Conservation (phyloP, 495 filamentous ascomycete species). For the Lasiosphaeris hirsuta region DNA sequence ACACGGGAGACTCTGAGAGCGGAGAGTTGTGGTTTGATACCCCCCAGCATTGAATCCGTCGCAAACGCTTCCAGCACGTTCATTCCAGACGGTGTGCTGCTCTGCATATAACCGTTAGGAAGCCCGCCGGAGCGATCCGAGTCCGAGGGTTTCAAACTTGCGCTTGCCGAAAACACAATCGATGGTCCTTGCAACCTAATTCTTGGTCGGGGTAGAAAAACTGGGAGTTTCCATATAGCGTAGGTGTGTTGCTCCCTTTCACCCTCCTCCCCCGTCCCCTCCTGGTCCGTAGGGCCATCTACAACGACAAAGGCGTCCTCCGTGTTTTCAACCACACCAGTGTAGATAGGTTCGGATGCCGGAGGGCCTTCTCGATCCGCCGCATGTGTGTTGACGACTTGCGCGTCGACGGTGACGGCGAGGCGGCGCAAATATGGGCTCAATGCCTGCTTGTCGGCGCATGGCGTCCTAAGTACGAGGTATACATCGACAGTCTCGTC, state of each 20-base stretch:
- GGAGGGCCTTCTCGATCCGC: slow-evolving; percentile 44
- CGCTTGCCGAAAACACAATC: slow-evolving; percentile 72
- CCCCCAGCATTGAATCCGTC: slow-evolving; percentile 61
- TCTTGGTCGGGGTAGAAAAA: slow-evolving; percentile 73
- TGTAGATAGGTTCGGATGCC: slow-evolving; percentile 64
- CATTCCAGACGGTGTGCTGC: slow-evolving; percentile 67
- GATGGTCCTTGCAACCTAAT: slow-evolving; percentile 75
- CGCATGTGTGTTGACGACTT: slow-evolving; percentile 59
- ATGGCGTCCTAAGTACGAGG: slow-evolving; percentile 66
- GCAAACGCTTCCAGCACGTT: slow-evolving; percentile 80
- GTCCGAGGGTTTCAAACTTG: slow-evolving; percentile 59
- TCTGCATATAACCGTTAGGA: slow-evolving; percentile 71
- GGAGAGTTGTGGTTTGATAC: slow-evolving; percentile 71
- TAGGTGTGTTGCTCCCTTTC: slow-evolving; percentile 52
- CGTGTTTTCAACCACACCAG: slow-evolving; percentile 54
- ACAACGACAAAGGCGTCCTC: slow-evolving; percentile 62
- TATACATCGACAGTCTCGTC: slow-evolving; percentile 77
- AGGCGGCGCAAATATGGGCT: slow-evolving; percentile 60
- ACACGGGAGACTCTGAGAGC: slow-evolving; percentile 76
- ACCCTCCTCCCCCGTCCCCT: slow-evolving; percentile 34
- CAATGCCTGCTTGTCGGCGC: slow-evolving; percentile 56
- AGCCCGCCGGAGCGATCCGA: slow-evolving; percentile 42
- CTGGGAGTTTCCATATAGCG: slow-evolving; percentile 75
- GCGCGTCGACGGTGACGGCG: slow-evolving; percentile 65
- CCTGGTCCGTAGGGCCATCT: slow-evolving; percentile 47